phyloP scores from a whole-genome alignment of 148 eudicot genomes.

The Polygonum aviculare region DNA sequence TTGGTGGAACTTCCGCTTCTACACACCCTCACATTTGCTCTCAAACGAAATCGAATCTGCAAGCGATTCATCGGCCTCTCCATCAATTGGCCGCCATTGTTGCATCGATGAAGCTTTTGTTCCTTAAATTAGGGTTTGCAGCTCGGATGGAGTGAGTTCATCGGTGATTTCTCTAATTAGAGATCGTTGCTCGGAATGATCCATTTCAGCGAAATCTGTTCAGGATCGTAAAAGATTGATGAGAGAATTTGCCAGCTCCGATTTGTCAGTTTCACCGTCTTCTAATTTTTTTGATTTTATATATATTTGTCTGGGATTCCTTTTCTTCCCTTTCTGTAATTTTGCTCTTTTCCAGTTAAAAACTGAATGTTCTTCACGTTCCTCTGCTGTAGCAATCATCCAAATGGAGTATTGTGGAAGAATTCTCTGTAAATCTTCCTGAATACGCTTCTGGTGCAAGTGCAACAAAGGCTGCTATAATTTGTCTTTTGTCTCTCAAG shows the following conservation, averaged over 20 bases:
- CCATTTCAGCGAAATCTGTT: conserved; percentile 59
- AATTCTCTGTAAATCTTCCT: conserved; percentile 75
- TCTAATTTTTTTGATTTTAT: neutral
- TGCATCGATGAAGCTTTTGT: neutral
- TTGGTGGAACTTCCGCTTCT: conserved; percentile 10
- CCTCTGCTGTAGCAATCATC: conserved; percentile 39
- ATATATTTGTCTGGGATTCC: neutral
- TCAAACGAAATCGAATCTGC: neutral
- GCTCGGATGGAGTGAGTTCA: conserved; percentile 43
- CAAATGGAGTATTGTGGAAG: conserved; percentile 63
- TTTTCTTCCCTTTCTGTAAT: neutral
- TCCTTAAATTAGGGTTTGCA: conserved; percentile 35
- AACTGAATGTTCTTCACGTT: neutral
- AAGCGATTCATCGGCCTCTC: neutral
- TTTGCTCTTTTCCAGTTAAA: neutral
- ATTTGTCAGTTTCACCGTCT: neutral
- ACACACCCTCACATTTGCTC: neutral
- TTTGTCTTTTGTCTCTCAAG: conserved; percentile 64
- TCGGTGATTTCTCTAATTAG: conserved; percentile 49
- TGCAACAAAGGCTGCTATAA: conserved; percentile 47
- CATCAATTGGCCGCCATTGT: neutral
- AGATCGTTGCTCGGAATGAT: conserved; percentile 60
- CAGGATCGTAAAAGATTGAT: conserved; percentile 67
- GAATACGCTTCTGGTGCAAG: conserved; percentile 52
- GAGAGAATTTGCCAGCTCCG: conserved; percentile 33